Percentiles rank a stretch among this genome's conserved stretches.
Conservation (phyloP, 2,329 filamentous ascomycete species). For the Colletotrichum karsti region DNA sequence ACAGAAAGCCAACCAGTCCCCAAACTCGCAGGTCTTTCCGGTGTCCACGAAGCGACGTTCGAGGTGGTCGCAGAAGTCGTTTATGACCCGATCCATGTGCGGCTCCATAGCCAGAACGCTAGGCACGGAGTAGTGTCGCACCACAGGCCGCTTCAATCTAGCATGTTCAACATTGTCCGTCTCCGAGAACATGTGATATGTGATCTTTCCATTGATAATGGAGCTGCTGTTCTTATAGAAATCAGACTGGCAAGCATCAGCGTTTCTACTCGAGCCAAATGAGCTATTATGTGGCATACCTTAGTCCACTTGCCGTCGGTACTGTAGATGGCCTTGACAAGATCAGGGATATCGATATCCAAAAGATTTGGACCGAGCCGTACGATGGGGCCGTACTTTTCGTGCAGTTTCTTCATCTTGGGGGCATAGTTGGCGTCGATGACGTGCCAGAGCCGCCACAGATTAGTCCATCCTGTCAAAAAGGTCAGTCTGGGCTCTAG, state of each 20-base stretch:
- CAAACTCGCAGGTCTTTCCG: slow-evolving; percentile 29
- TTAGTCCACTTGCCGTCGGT: slow-evolving; percentile 35
- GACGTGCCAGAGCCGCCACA: slow-evolving; percentile 36
- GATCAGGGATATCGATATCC: slow-evolving; percentile 35
- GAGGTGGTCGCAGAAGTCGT: slow-evolving; percentile 37
- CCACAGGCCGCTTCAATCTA: slow-evolving; percentile 45
- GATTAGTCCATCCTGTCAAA: slow-evolving; percentile 34
- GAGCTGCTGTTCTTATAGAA: slow-evolving; percentile 46
- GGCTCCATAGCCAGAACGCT: slow-evolving; percentile 39
- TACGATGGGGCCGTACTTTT: slow-evolving; percentile 40
- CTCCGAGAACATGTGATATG: slow-evolving; percentile 47
- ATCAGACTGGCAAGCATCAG: slow-evolving; percentile 38
- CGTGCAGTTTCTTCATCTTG: slow-evolving; percentile 35
- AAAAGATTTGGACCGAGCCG: slow-evolving; percentile 39
- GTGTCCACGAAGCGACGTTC: slow-evolving; percentile 39
- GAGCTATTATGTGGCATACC: neutral
- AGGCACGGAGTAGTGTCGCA: slow-evolving; percentile 42
- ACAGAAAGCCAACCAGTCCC: slow-evolving; percentile 37
- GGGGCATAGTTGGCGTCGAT: slow-evolving; percentile 31
- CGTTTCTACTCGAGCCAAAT: neutral
- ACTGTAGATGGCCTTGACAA: slow-evolving; percentile 39
- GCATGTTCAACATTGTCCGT: slow-evolving; percentile 42
- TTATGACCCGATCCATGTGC: slow-evolving; percentile 40
- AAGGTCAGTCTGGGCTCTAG: neutral
- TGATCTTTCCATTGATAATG: slow-evolving; percentile 43